phyloP scores from a whole-genome alignment of 2,329 filamentous ascomycete genomes.

The Ustilaginoidea virens region DNA sequence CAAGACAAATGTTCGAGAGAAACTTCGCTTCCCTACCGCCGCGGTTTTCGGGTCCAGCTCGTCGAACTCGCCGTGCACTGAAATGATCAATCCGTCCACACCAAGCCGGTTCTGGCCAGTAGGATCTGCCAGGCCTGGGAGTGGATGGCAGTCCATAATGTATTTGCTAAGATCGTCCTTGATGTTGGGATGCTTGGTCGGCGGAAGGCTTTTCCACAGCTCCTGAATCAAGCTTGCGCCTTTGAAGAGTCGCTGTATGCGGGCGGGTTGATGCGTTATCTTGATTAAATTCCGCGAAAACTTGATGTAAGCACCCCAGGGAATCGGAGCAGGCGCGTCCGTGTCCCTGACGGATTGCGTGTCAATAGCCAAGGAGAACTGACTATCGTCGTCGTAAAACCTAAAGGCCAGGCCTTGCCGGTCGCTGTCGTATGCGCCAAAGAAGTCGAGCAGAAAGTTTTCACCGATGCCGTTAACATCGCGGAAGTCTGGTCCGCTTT shows the following conservation, averaged over 20 bases:
- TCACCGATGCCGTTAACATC: conserved; percentile 64
- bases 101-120: conserved; percentile 46
- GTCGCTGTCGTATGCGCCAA: conserved; percentile 58
- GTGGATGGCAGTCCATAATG: conserved; percentile 66
- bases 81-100: conserved; percentile 64
- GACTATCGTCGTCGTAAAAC: conserved; percentile 63
- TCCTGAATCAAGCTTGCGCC: conserved; percentile 51
- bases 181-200: conserved; percentile 61
- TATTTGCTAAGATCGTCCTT: conserved; percentile 53
- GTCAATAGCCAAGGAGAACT: conserved; percentile 64
- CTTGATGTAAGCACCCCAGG: conserved; percentile 64
- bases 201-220: conserved; percentile 54
- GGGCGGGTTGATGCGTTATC: conserved; percentile 43
- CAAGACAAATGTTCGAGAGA: conserved; percentile 67
- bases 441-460: conserved; percentile 60
- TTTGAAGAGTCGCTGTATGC: conserved; percentile 49
- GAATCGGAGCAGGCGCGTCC: conserved; percentile 26
- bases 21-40: conserved; percentile 53
- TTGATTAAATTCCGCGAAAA: conserved; percentile 64
- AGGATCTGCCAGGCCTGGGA: conserved; percentile 57
- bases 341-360: conserved; percentile 36
- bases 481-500: conserved; percentile 52
- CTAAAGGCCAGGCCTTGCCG: conserved; percentile 44
- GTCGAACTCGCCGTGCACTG: conserved; percentile 72
- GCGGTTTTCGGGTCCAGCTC: conserved; percentile 46